Base-by-base conservation (phyloP, 2,329 filamentous ascomycete genomes). In the Escovopsis sp. region DNA sequence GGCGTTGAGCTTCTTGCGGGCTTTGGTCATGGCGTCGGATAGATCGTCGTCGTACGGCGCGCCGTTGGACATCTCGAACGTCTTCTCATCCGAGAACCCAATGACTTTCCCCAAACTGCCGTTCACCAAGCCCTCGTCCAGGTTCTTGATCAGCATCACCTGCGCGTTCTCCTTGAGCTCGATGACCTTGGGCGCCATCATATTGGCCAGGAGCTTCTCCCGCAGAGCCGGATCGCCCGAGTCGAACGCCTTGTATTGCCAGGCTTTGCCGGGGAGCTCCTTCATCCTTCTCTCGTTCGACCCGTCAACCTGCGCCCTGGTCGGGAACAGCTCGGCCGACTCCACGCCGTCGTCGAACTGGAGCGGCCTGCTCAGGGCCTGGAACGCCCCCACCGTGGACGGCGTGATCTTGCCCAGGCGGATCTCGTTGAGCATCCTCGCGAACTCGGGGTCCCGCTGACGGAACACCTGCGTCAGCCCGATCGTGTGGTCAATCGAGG, bases 131-230 rank as follows among this genome's bases (percentile, higher is more conserved):
- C 74, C 78, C 27, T 94, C 85, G 50, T 98, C 90, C 60, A 96
- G 79, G 48, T 98, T 98, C 57, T 98, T 98, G 66, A 98, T 94
- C n/a, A 98, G 65, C 90, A 98, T 98, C 31, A 98, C 92, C 53
- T 98, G 92, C 0, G 90, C 84, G 9, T 86, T 84, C 42, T 90
- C 79, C 56, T 94, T 96, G 21, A 98, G 61, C 25, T 81, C 74
- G 15, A 98, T 72, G 0, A 59, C 52, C 46, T 79, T 79, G 0
- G 90, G 87, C 0, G 90, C 87, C 82, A 98, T 94, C 73, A 92
- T 93, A 50, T 88, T 94, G 5, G 71, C 58, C 5, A 98, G 64
- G 1, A 96, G 58, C 50, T 76, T 87, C 31, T 93, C 85, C 23
- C 83, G 77, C 27, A 79, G 57, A 1, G 64, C 58, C 14, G 68